Conservation (phyloP, 1,284 basidiomycete species). For the Sparassis latifolia region DNA sequence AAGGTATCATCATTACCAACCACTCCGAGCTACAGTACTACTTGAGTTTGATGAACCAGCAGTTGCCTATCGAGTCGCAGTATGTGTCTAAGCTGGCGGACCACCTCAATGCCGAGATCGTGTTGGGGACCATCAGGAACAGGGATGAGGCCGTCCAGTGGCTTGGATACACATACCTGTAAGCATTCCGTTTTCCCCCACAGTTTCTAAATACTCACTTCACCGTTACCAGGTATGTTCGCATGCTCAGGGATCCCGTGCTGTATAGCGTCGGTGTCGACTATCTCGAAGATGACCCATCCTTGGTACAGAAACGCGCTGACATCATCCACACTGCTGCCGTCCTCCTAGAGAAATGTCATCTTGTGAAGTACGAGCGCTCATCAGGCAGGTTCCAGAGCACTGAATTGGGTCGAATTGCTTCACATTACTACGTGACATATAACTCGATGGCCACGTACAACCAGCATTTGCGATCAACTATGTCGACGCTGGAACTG, state of each 20-base stretch:
- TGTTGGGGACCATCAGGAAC: slow-evolving; percentile 92
- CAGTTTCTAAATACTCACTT: slow-evolving; percentile 4
- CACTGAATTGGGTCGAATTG: slow-evolving; percentile 91
- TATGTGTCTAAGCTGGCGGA: slow-evolving; percentile 91
- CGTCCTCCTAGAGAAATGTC: slow-evolving; percentile 89
- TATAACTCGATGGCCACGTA: slow-evolving; percentile 96
- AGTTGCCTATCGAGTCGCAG: slow-evolving; percentile 95
- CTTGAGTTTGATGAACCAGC: slow-evolving; percentile 88
- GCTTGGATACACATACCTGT: slow-evolving; percentile 94
- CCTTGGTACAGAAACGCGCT: slow-evolving; percentile 88
- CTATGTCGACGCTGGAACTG: slow-evolving; percentile 85
- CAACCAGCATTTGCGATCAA: slow-evolving; percentile 89
- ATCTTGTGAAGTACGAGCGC: slow-evolving; percentile 91
- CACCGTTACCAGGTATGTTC: slow-evolving; percentile 66
- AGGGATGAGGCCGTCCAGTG: slow-evolving; percentile 97
- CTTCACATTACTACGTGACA: slow-evolving; percentile 95
- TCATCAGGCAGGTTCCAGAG: slow-evolving; percentile 84
- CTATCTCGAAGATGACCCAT: slow-evolving; percentile 83
- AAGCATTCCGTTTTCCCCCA: slow-evolving; percentile 26
- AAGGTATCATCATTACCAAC: slow-evolving; percentile 98
- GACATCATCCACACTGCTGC: slow-evolving; percentile 96
- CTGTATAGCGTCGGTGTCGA: slow-evolving; percentile 89
- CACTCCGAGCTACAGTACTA: slow-evolving; percentile 98
- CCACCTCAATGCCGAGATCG: slow-evolving; percentile 97
- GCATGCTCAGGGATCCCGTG: slow-evolving; percentile 88